Percentiles rank a stretch among this genome's conserved stretches.
phyloP scores from a whole-genome alignment of 2,329 filamentous ascomycete genomes.

The Raffaelea albimanens region DNA sequence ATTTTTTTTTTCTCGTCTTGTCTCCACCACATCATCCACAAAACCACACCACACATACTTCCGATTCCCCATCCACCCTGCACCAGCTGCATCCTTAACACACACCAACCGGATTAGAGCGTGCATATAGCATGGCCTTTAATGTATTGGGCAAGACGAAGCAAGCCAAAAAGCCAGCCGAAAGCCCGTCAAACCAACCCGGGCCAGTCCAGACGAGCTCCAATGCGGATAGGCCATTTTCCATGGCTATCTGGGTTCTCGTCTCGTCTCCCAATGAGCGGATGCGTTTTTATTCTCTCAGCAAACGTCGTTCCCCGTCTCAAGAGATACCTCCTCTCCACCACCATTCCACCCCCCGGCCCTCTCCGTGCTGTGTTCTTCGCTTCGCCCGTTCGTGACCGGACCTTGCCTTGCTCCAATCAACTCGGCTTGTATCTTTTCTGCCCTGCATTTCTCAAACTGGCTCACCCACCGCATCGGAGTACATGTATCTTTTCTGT shows the following conservation, averaged over 20 bases:
- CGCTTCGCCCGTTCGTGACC: neutral
- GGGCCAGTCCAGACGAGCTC: conserved; percentile 1
- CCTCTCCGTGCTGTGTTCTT: neutral
- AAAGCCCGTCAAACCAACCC: neutral
- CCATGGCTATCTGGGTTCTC: neutral
- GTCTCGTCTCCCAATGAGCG: neutral
- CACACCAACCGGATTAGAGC: no score
- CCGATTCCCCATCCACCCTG: neutral
- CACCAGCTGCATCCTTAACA: neutral
- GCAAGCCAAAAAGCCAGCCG: neutral
- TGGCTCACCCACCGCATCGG: neutral
- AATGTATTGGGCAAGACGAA: neutral
- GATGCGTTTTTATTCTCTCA: neutral
- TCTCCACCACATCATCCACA: neutral
- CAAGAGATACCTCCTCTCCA: neutral
- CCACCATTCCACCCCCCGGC: neutral
- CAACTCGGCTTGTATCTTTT: neutral
- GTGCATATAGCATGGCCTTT: neutral
- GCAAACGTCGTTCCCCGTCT: no score
- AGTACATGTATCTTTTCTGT: no score
- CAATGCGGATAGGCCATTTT: neutral
- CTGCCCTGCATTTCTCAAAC: neutral
- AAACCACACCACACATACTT: neutral
- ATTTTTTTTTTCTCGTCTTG: neutral
- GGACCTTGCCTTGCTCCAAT: neutral